phyloP scores from a whole-genome alignment of 2,329 filamentous ascomycete species.

The Fusarium sp. region DNA sequence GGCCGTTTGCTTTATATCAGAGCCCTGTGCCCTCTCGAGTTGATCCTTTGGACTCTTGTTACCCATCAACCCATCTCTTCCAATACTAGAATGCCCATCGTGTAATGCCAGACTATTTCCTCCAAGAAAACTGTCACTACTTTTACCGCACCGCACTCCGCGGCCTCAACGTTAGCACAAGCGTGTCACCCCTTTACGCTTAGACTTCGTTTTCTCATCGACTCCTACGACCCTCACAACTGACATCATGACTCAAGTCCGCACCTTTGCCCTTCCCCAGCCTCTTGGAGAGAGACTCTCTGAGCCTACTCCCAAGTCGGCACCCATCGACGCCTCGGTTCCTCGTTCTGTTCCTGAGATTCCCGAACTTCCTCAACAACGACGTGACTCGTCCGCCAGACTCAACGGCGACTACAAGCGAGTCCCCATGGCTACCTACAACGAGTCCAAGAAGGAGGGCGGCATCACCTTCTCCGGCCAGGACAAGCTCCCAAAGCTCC shows the following conservation, averaged over 20 bases:
- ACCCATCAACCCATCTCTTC: constrained; percentile 19
- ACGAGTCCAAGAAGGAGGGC: constrained; percentile 68
- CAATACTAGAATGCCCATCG: constrained; percentile 42
- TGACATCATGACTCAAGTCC: constrained; percentile 54
- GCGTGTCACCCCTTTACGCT: constrained; percentile 80
- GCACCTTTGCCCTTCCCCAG: constrained; percentile 70
- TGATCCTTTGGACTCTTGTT: constrained; percentile 10
- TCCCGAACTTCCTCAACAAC: constrained; percentile 41
- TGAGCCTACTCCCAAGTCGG: constrained; percentile 43
- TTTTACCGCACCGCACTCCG: constrained; percentile 92
- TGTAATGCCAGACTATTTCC: constrained; percentile 84
- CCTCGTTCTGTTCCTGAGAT: constrained; percentile 57
- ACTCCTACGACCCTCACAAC: constrained; percentile 17
- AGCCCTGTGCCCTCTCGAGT: constrained; percentile 36
- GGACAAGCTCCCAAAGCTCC: constrained; percentile 89
- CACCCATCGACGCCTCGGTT: constrained; percentile 47
- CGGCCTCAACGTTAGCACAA: constrained; percentile 84
- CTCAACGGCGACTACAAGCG: constrained; percentile 52
- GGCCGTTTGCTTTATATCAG: constrained; percentile 44
- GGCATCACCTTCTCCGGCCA: constrained; percentile 92
- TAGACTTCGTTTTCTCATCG: constrained; percentile 53
- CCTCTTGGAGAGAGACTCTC: constrained; percentile 79
- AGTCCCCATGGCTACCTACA: constrained; percentile 65
- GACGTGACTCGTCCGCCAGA: constrained; percentile 38
- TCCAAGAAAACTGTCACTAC: constrained; percentile 92